phyloP scores from a whole-genome alignment of 768 basidiomycete species.

The Tulasnella sp. region DNA sequence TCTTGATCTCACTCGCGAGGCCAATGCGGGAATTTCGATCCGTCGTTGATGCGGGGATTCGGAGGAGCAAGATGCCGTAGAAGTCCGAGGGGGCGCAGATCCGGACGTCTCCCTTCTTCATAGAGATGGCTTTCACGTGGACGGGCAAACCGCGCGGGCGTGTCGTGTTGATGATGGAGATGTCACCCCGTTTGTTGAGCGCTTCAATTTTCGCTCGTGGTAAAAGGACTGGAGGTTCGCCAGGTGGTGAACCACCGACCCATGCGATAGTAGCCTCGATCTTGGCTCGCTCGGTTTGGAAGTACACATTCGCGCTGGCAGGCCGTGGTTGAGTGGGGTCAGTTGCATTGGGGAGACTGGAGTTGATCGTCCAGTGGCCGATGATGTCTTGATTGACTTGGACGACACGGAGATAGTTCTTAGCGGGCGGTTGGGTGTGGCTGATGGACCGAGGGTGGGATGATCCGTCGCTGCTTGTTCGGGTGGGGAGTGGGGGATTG shows the following conservation, averaged over 20 bases:
- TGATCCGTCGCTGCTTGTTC: background rate
- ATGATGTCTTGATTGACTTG: conserved; percentile 4
- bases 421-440: background rate
- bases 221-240: background rate
- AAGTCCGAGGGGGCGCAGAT: conserved; percentile 3
- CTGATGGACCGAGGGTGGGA: background rate
- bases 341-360: background rate
- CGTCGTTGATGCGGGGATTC: background rate
- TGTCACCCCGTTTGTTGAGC: background rate
- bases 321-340: background rate
- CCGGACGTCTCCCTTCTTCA: background rate
- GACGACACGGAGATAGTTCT: conserved; percentile 5
- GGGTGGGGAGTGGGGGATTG: background rate
- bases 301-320: background rate
- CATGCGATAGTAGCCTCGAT: conserved; percentile 7
- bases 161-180: background rate
- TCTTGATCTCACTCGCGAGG: background rate
- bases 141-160: conserved; percentile 1
- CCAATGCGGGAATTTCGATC: background rate
- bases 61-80: conserved; percentile 1
- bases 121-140: conserved; percentile 4
- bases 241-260: background rate
- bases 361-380: conserved; percentile 1
- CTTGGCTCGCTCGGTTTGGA: conserved; percentile 1
- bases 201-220: conserved; percentile 5